Evolutionary conservation across 306 rosid genomes (phyloP), one percentile per base, ranked within the genome.

Genomic region (Trichosanthes truncata): DNA sequence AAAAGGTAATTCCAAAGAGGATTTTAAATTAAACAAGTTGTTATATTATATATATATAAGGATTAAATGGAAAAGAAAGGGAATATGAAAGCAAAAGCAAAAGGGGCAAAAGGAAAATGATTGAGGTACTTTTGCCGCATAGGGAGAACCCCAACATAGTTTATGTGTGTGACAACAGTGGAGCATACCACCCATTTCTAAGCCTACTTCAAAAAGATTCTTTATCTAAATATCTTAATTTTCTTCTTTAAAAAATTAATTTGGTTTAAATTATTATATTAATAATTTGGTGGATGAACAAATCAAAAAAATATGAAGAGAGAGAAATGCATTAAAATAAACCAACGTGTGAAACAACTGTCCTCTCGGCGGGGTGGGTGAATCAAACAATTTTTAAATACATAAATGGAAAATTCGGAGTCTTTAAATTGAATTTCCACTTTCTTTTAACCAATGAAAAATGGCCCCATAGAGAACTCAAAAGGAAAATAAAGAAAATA

Each of bases 111-210:
- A 36, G 36, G 40, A 33, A 3, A 43, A 12, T 21, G 76, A 69
- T 69, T 69, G 43, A 69, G 76, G 76, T 40, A 41, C 33, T 40
- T 21, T 38, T 38, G 31, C 40, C 8, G 18, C 29, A 67, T 67
- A 9, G 74, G 26, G 46, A 40, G 74, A 67, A 67, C 55, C 43
- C 36, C 55, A 69, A 68, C 74, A n/a, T 68, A 68, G 51, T n/a
- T 40, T n/a, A 36, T 61, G 74, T 67, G 74, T 67, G 74, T 67
- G 74, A 20, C 31, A 67, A 69, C 23, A 21, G 76, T 69, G 76
- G 76, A 69, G 55, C 76, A 69, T 69, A 69, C 76, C 76, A 69
- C 76, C 76, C 35, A 69, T 69, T 43, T 69, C 5, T 69, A 43
- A 69, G 76, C 76, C 23, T 23, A 21, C 55, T n/a, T 69, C 53